Conservation (phyloP, 192 early-diverging fungal species). For the Coemansia sp. region DNA sequence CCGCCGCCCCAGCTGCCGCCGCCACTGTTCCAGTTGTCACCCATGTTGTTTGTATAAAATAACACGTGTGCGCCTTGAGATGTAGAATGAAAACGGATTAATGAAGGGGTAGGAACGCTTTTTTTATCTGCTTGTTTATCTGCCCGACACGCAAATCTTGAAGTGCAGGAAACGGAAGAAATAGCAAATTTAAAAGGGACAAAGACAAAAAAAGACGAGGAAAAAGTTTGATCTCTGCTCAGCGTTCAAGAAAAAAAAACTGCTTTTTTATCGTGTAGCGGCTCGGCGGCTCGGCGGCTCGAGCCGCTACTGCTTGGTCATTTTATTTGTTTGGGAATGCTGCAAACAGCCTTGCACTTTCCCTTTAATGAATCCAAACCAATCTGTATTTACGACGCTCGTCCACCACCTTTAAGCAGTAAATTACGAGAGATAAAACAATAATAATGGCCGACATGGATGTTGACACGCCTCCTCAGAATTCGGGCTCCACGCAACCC, state of each 20-base stretch:
- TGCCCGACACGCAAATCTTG: not conserved
- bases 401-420: not conserved
- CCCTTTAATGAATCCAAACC: not conserved
- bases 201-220: not conserved
- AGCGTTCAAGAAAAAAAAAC: not conserved
- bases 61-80: not conserved
- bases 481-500: not conserved
- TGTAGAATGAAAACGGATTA: not conserved
- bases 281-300: not conserved
- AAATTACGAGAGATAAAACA: not conserved
- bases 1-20: not conserved
- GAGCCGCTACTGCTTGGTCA: not conserved
- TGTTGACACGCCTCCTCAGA: conserved; percentile 14
- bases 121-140: not conserved
- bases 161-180: not conserved
- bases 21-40: conserved; percentile 21
- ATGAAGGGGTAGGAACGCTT: conserved; percentile 1
- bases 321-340: not conserved
- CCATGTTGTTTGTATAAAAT: conserved; percentile 10
- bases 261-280: not conserved
- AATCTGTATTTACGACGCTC: not conserved
- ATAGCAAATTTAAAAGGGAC: not conserved
- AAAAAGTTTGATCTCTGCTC: not conserved
- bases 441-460: conserved; percentile 23
- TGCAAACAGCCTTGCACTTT: not conserved